Base-by-base conservation (phyloP, 176 grass and related monocot genomes). In the Tuctoria greenei region DNA sequence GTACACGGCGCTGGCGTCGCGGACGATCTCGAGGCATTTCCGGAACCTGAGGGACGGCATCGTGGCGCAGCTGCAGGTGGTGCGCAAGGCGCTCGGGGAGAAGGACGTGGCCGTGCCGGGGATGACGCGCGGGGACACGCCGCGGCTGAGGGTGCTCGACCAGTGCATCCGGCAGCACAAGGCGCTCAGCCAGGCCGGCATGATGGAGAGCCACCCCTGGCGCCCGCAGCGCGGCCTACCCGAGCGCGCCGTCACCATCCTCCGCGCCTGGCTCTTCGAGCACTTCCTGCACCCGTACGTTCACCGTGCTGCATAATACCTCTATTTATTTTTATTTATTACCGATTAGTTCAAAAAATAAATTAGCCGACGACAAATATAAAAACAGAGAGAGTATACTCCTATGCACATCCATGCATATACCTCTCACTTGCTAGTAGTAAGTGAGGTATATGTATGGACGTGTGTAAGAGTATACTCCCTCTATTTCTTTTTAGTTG, bases 201-300 rank as follows among this genome's bases (percentile, higher is more conserved):
- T 86, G 24, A 80, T 93, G 90, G 93, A 97, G 10, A 84, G 25
- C 69, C 93, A 97, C 70, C 90, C 93, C 0, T 97, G 93, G 93
- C 85, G 93, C 0, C 93, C 93, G 1, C 93, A 97, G 70, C 84
- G 90, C 1, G 93, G 93, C 14, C 83, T 97, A 0, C 93, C 93
- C 0, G 93, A 97, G 34, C 87, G 88, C 66, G 88, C 93, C 11
- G 93, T 97, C 63, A 90, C 93, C 50, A 82, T 93, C 72, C 93
- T 97, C 15, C 93, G 93, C 5, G 88, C 93, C 0, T 97, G 93
- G 93, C 85, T 97, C 18, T 97, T 97, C 71, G 93, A 97, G 40
- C 93, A 97, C 73, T 97, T 97, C 82, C 85, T 97, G 12, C 90
- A 93, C 73, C 93, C 93, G 93, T 97, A 91, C 86, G 68, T 63